phyloP scores from a whole-genome alignment of 2,329 filamentous ascomycete genomes.

The Penicillium vulpinum region DNA sequence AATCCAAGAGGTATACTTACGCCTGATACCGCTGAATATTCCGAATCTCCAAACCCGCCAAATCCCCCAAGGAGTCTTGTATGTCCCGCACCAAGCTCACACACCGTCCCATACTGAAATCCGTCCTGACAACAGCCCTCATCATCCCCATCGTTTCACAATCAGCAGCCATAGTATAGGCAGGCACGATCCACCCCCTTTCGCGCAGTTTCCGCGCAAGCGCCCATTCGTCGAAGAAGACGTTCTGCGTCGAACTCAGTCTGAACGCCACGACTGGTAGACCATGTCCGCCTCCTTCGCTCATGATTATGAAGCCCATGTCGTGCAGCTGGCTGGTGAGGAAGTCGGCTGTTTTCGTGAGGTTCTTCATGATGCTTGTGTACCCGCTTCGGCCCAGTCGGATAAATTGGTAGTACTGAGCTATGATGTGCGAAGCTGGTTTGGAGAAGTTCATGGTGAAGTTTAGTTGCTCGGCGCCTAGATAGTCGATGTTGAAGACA shows the following conservation, averaged over 20 bases:
- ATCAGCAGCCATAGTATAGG: constrained; percentile 93
- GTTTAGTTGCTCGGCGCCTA: constrained; percentile 89
- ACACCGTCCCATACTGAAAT: constrained; percentile 78
- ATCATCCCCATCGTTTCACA: constrained; percentile 83
- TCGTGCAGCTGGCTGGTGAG: constrained; percentile 69
- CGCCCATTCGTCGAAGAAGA: constrained; percentile 70
- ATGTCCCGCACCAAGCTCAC: constrained; percentile 76
- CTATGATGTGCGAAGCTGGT: constrained; percentile 89
- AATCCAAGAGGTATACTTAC: not conserved
- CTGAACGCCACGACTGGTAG: constrained; percentile 88
- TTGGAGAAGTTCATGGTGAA: constrained; percentile 98
- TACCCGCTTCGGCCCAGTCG: constrained; percentile 62
- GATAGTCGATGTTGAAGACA: constrained; percentile 99
- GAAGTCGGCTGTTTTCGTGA: constrained; percentile 84
- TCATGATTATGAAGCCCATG: constrained; percentile 85
- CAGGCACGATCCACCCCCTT: constrained; percentile 86
- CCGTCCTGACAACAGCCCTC: constrained; percentile 85
- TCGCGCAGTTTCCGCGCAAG: constrained; percentile 79
- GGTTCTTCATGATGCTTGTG: constrained; percentile 63
- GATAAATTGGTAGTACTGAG: constrained; percentile 96
- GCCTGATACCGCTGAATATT: constrained; percentile 17
- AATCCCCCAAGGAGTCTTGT: constrained; percentile 67
- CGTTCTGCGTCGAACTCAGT: constrained; percentile 57
- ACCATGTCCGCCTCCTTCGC: constrained; percentile 70
- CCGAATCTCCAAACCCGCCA: constrained; percentile 66